Conservation (phyloP, 1,139 yeast species). For the Yamadazyma triangularis region DNA sequence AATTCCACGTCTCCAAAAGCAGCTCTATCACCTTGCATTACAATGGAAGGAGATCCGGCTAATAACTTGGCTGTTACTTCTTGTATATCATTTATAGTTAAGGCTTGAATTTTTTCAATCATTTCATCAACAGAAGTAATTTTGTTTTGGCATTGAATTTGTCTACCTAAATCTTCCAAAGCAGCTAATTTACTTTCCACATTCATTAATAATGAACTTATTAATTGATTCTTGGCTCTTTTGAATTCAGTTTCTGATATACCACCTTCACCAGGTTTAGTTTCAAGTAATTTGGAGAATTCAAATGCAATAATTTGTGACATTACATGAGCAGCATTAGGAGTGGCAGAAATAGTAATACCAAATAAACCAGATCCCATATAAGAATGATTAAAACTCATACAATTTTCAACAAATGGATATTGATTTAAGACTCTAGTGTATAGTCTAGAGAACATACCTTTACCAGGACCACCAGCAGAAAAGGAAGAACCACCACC, state of each 20-base stretch:
- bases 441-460: conserved; percentile 93
- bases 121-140: conserved; percentile 79
- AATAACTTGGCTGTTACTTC: conserved; percentile 74
- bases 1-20: conserved; percentile 78
- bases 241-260: conserved; percentile 68
- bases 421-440: conserved; percentile 88
- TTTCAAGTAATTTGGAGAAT: conserved; percentile 58
- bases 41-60: conserved; percentile 77
- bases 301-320: conserved; percentile 80
- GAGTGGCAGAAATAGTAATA: conserved; percentile 76
- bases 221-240: conserved; percentile 89
- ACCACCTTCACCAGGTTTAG: conserved; percentile 27
- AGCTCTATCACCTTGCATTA: conserved; percentile 84
- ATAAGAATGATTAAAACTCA: conserved; percentile 86
- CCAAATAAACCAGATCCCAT: conserved; percentile 92
- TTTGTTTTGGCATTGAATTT: conserved; percentile 78
- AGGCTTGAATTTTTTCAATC: conserved; percentile 68
- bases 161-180: conserved; percentile 93
- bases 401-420: conserved; percentile 87
- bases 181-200: conserved; percentile 88
- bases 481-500: conserved; percentile 98
- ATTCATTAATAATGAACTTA: conserved; percentile 88
- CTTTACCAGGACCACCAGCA: conserved; percentile 99
- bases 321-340: conserved; percentile 79
- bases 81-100: conserved; percentile 64